Percentiles rank a stretch among this genome's conserved stretches.
Evolutionary conservation across 441 rosid species (phyloP).

Genomic region (Cnidoscolus chayamansa): DNA sequence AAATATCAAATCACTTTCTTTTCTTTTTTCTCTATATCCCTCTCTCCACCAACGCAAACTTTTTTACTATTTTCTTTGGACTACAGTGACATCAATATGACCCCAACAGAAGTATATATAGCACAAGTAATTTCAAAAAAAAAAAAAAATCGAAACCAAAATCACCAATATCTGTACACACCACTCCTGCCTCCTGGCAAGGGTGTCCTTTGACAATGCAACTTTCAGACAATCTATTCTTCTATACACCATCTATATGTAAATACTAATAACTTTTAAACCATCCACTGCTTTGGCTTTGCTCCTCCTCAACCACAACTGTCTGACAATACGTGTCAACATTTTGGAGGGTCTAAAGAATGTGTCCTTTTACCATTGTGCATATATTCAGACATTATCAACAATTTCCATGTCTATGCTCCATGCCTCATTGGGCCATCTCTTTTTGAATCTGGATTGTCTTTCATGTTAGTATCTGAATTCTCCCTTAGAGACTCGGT

Average conservation of each 20-base stretch:
- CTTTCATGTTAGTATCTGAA: slow-evolving; percentile 47
- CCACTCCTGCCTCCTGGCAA: slow-evolving; percentile 23
- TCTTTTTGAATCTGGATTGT: slow-evolving; percentile 35
- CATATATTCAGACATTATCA: slow-evolving; percentile 17
- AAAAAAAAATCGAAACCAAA: slow-evolving; percentile 11
- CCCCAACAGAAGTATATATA: background rate
- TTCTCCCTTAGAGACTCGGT: slow-evolving; percentile 42
- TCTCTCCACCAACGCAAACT: slow-evolving; percentile 6
- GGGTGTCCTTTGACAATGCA: slow-evolving; percentile 22
- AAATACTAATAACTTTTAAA: background rate
- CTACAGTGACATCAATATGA: slow-evolving; percentile 10
- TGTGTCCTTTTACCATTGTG: slow-evolving; percentile 16
- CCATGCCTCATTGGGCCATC: slow-evolving; percentile 27
- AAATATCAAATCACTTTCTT: background rate
- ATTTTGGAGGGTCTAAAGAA: slow-evolving; percentile 24
- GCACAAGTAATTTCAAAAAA: no score
- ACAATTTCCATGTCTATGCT: slow-evolving; percentile 19
- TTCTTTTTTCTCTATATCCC: background rate
- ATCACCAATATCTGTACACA: slow-evolving; percentile 33
- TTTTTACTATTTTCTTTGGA: slow-evolving; percentile 8
- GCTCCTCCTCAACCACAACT: slow-evolving; percentile 12
- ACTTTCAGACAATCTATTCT: slow-evolving; percentile 25
- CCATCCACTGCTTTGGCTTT: slow-evolving; percentile 9
- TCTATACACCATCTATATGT: slow-evolving; percentile 18
- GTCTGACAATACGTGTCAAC: background rate